A percentile compares a stretch with the other conserved stretches of the same genome.
Evolutionary conservation across 2,329 filamentous ascomycete genomes (phyloP).

Genomic region (Penicillium capsulatum): DNA sequence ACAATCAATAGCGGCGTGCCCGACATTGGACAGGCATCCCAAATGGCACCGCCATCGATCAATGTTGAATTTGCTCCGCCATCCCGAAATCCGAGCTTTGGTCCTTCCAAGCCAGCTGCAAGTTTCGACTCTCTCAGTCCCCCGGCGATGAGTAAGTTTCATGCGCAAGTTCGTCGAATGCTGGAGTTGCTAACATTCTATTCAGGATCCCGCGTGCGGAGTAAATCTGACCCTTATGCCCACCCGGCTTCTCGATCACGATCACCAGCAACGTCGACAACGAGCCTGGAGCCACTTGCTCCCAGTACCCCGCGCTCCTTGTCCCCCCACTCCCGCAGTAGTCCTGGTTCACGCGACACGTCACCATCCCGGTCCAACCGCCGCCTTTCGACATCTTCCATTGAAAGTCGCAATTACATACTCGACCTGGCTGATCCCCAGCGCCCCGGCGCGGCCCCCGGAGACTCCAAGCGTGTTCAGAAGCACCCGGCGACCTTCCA

Average conservation of each 20-base stretch:
- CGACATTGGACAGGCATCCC: conserved; percentile 64
- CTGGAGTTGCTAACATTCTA: too few species aligned
- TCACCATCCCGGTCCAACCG: conserved; percentile 43
- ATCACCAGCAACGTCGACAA: conserved; percentile 30
- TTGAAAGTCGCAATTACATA: conserved; percentile 69
- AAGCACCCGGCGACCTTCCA: conserved; percentile 98
- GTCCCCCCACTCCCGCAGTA: conserved; percentile 42
- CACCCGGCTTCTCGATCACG: conserved; percentile 41
- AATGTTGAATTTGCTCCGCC: conserved; percentile 88
- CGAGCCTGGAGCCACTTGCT: conserved; percentile 31
- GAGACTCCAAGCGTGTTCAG: conserved; percentile 75
- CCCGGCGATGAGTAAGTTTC: conserved; percentile 58
- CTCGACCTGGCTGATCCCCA: conserved; percentile 85
- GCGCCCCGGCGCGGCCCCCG: conserved; percentile 61
- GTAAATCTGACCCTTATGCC: conserved; percentile 59
- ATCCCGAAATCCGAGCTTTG: conserved; percentile 62
- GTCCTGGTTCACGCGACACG: conserved; percentile 42
- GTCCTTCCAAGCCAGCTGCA: conserved; percentile 59
- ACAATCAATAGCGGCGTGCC: conserved; percentile 46
- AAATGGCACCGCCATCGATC: conserved; percentile 89
- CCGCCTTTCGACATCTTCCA: conserved; percentile 45
- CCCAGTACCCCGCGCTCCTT: conserved; percentile 40
- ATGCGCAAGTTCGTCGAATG: too few species aligned
- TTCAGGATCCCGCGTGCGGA: conserved; percentile 53
- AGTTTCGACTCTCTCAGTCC: conserved; percentile 79